Evolutionary conservation across 2,329 filamentous ascomycete species (phyloP).

Genomic region (Amylocarpus encephaloides): DNA sequence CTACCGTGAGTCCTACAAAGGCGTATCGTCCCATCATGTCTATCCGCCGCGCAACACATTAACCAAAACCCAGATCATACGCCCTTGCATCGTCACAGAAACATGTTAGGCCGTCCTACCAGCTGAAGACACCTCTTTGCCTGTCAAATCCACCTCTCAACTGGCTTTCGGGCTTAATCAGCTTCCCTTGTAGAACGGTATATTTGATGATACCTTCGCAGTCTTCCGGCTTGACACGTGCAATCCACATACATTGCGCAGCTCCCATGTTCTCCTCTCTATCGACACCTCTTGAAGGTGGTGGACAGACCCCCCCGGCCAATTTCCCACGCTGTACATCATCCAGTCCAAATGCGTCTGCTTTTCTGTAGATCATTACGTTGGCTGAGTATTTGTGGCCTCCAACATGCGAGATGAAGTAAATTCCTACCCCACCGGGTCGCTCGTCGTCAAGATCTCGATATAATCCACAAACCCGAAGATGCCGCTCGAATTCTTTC

Average conservation of each 20-base stretch:
- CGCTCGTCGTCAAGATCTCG: constrained; percentile 83
- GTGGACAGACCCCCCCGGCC: constrained; percentile 29
- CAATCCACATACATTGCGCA: constrained; percentile 51
- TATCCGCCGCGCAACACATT: no score
- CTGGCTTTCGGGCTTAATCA: constrained; percentile 83
- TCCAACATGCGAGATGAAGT: constrained; percentile 93
- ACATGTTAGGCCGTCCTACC: constrained; percentile 44
- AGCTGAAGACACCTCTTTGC: constrained; percentile 72
- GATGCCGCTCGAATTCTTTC: constrained; percentile 81
- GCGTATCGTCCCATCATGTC: no score
- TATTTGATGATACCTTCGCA: constrained; percentile 88
- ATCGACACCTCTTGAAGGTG: constrained; percentile 23
- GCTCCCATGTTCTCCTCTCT: constrained; percentile 21
- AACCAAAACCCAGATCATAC: no score
- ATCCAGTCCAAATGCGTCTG: constrained; percentile 31
- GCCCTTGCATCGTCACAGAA: no score
- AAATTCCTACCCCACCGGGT: constrained; percentile 87
- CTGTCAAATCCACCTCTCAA: constrained; percentile 88
- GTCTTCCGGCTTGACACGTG: constrained; percentile 76
- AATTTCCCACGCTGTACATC: constrained; percentile 28
- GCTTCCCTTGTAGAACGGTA: constrained; percentile 87
- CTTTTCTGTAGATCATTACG: constrained; percentile 75
- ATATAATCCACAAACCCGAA: constrained; percentile 76
- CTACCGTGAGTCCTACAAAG: no score
- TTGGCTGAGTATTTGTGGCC: constrained; percentile 97